Evolutionary conservation across 2,329 filamentous ascomycete species (phyloP), one percentile per base, ranked within the genome.

Genomic region (Colletotrichum cordylinicola): DNA sequence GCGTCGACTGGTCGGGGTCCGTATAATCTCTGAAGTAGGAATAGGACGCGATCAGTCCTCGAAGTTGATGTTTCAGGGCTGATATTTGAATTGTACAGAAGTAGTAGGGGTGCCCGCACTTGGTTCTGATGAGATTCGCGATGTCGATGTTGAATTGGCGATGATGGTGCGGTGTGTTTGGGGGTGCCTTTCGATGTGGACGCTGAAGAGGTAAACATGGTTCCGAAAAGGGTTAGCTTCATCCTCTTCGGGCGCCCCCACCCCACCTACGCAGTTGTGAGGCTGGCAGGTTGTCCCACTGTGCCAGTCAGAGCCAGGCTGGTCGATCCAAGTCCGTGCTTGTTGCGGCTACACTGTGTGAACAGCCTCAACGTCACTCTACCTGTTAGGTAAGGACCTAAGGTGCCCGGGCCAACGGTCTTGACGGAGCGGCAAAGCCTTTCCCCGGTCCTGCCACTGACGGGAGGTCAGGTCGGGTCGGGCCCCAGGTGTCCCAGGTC

Each of bases 151-250:
- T 27, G 18, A 24, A 43, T 62, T 68, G 52, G 56, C 8, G 72
- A 24, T 70, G 62, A 31, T 39, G 48, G 35, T 67, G 52, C 52
- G 21, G 66, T 71, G 69, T 72, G 74, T 75, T 76, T 27, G 52
- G 66, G 69, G 16, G 31, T 67, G 61, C 18, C 43, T 74, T 65
- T 43, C 24, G 35, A 74, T 58, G 35, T 35, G 52, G 61, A 48
- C n/a, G 35, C 33, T 37, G 61, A 60, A 27, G 27, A 77, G 61
- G 81, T 83, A 83, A 83, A 83, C 81, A 83, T 67, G 79, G 68
- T 83, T 77, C 81, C 81, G 16, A 75, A 81, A 78, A 2, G 15
- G 77, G 74, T 69, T 76, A 76, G 74, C 18, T 15, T 8, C 18
- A 4, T n/a, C 27, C 27, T 69, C 43, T 13, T 21, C 21, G 27